Conservation (phyloP, 2,329 filamentous ascomycete genomes). For the Graphiopsis chlorocephala region DNA sequence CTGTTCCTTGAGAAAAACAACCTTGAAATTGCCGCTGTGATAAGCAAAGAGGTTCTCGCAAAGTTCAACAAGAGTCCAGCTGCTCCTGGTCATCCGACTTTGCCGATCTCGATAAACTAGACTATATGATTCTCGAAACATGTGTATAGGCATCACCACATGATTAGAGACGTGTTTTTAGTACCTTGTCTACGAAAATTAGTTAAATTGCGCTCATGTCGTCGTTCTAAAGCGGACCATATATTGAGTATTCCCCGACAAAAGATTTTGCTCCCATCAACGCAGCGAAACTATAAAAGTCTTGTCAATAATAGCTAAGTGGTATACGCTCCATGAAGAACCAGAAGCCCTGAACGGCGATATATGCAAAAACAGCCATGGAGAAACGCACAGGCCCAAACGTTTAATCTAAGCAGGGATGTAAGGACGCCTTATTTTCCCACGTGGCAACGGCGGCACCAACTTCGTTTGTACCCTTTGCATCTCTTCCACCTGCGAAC, state of each 20-base stretch:
- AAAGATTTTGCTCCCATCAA: background rate
- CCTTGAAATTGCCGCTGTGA: conserved; percentile 35
- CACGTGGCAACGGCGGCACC: background rate
- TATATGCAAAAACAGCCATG: background rate
- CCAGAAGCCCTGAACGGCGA: background rate
- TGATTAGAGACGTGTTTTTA: background rate
- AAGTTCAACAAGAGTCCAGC: background rate
- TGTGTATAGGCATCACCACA: background rate
- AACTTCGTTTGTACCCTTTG: no score
- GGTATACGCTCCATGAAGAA: background rate
- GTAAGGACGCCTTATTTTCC: background rate
- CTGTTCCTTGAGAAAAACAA: conserved; percentile 56
- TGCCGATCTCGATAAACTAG: background rate
- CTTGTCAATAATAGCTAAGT: background rate
- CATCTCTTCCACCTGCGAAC: background rate
- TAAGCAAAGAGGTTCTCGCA: background rate
- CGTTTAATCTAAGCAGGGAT: background rate
- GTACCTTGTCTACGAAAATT: background rate
- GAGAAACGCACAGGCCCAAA: background rate
- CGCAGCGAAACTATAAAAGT: background rate
- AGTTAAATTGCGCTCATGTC: background rate
- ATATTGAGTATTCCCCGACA: background rate
- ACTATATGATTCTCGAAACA: background rate
- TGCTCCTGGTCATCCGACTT: background rate
- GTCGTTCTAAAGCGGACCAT: background rate